These are phyloP conservation scores for Neofusicoccum cordaticola DNA, from an alignment of 2,329 filamentous ascomycete genomes.

Conservation along the genomic window DNA sequence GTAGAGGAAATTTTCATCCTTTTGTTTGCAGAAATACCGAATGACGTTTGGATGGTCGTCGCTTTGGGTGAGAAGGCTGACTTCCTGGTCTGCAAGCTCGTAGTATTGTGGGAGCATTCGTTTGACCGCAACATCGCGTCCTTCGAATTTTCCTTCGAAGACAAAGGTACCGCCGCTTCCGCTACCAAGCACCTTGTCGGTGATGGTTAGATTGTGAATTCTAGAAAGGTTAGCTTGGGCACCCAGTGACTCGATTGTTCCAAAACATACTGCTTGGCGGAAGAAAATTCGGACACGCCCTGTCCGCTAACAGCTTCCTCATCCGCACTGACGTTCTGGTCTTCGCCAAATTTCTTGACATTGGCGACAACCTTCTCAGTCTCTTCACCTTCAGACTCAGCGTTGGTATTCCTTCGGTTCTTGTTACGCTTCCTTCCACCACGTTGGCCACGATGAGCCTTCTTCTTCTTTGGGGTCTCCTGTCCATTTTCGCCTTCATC, in stretches of 20 bases:
- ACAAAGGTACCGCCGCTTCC: constrained; percentile 98
- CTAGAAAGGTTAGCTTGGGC: not conserved
- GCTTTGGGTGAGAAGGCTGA: constrained; percentile 83
- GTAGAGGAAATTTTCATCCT: constrained; percentile 86
- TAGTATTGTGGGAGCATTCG: constrained; percentile 95
- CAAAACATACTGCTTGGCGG: constrained; percentile 42
- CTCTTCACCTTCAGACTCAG: constrained; percentile 30
- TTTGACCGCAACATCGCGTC: constrained; percentile 90
- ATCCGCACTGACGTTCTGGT: constrained; percentile 28
- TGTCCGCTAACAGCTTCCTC: constrained; percentile 33
- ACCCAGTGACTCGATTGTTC: not conserved
- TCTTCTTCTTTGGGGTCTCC: constrained; percentile 44
- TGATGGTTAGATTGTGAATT: constrained; percentile 61
- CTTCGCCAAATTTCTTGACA: constrained; percentile 36
- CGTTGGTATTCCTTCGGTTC: constrained; percentile 37
- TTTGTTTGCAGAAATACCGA: constrained; percentile 90
- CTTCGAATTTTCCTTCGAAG: constrained; percentile 91
- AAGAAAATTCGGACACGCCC: constrained; percentile 28
- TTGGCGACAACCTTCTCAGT: constrained; percentile 40
- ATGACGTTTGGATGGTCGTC: constrained; percentile 97
- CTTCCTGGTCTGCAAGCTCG: constrained; percentile 92
- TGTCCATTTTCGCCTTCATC: constrained; percentile 18
- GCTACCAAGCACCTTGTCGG: constrained; percentile 61
- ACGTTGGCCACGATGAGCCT: constrained; percentile 49
- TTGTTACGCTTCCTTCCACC: constrained; percentile 46